Conservation (phyloP, 805 yeast species). For the Saturnispora galanensis region DNA sequence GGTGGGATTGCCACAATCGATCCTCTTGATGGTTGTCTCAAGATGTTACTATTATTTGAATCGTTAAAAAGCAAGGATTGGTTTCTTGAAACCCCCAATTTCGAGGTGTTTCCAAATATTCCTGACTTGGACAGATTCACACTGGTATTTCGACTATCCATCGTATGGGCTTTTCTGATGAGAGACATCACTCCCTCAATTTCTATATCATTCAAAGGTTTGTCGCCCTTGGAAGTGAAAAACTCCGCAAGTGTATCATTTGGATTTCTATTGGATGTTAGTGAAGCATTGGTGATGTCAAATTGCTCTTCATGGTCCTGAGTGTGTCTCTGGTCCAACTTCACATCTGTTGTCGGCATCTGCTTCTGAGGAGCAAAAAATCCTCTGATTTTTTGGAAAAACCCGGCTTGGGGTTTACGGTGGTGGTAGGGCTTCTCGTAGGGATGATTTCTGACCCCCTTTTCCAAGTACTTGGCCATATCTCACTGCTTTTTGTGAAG, state of each 20-base stretch:
- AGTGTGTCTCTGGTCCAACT: not conserved
- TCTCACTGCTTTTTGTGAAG: not conserved
- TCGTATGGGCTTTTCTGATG: conserved; percentile 30
- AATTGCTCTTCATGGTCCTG: not conserved
- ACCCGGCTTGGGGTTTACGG: not conserved
- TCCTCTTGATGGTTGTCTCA: conserved; percentile 20
- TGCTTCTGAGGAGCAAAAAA: conserved; percentile 5
- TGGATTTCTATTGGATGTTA: conserved; percentile 28
- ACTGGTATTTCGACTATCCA: conserved; percentile 10
- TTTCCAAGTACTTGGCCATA: conserved; percentile 1
- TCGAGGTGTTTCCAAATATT: conserved; percentile 3
- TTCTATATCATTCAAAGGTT: conserved; percentile 65
- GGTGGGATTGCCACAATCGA: conserved; percentile 21
- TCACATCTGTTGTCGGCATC: not conserved
- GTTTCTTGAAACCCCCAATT: conserved; percentile 2
- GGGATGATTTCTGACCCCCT: conserved; percentile 1
- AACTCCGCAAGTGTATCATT: conserved; percentile 59
- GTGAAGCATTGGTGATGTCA: conserved; percentile 14
- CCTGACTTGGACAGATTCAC: conserved; percentile 6
- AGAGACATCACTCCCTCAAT: conserved; percentile 72
- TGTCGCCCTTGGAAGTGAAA: conserved; percentile 63
- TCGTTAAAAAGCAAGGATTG: conserved; percentile 11
- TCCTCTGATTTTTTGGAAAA: conserved; percentile 9
- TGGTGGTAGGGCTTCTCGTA: not conserved
- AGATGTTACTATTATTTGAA: conserved; percentile 13